Percentiles rank a stretch among this genome's conserved stretches.
Evolutionary conservation across 768 basidiomycete genomes (phyloP).

Genomic region (Mycena pura): DNA sequence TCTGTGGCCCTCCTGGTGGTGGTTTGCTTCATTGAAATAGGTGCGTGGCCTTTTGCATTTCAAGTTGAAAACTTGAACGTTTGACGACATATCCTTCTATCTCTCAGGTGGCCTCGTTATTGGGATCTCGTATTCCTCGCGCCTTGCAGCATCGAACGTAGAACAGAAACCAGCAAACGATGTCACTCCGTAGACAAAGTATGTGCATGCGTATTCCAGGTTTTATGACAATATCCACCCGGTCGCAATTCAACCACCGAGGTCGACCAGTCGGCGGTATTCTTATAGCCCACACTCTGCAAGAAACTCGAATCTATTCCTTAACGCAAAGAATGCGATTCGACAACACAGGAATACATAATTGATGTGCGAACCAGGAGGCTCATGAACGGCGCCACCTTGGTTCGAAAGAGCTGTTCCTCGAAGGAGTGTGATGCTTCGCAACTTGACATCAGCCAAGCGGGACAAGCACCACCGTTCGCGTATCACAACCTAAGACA

Average conservation of each 20-base stretch:
- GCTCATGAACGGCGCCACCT: too few species aligned
- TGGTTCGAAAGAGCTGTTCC: too few species aligned
- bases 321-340: not conserved
- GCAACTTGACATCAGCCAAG: not conserved
- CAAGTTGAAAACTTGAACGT: too few species aligned
- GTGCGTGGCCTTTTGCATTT: not conserved
- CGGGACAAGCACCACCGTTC: slow-evolving; percentile 1
- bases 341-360: not conserved
- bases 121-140: not conserved
- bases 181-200: too few species aligned
- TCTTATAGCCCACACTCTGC: too few species aligned
- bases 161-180: not conserved
- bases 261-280: too few species aligned
- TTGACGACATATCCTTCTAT: not conserved
- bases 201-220: too few species aligned
- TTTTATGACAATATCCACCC: too few species aligned
- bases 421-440: too few species aligned
- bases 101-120: not conserved
- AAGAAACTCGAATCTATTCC: too few species aligned
- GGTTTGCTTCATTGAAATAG: not conserved
- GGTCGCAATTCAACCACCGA: too few species aligned
- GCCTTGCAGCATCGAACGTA: not conserved
- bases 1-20: not conserved
- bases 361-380: too few species aligned
- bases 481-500: slow-evolving; percentile 4